Base-by-base conservation (phyloP, 2,329 filamentous ascomycete genomes). In the Tolypocladium nubicola region DNA sequence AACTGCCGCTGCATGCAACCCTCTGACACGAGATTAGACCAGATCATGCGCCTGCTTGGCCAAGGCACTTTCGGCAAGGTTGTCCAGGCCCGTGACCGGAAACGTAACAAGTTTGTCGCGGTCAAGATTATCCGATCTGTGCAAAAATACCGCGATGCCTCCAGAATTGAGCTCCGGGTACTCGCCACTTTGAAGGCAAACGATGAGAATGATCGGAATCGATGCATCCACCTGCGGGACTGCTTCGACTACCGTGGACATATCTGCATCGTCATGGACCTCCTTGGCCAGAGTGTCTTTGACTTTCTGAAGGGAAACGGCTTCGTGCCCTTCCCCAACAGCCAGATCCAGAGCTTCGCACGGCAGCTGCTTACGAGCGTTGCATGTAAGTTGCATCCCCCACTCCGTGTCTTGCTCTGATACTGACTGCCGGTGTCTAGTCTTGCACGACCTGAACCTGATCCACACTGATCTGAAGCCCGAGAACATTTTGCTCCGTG, bases 61-160 rank as follows among this genome's bases (percentile, higher is more conserved):
- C 94, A 99, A 74, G 94, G 94, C 61, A 99, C 94, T 0, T 99
- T 99, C 70, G 94, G 94, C 68, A 99, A 99, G 73, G 94, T 99
- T 19, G 94, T 99, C 21, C 88, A 97, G 72, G 94, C 94, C 55
- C 86, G 84, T 64, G 94, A 99, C 70, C 84, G 84, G 60, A 82
- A 83, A 65, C 86, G 85, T 61, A 87, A 87, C 64, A 90, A 92
- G 70, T 70, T 79, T 6, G 95, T 96, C 43, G 94, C 94, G 39
- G 90, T 99, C 73, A 99, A 99, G 73, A 96, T 99, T 71, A 97
- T 99, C 63, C 87, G 94, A 64, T 97, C 94, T 1, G 94, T 99
- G 14, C 94, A 96, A 68, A 99, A 99, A 71, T 99, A 99, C 69
- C 87, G 94, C 52, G 94, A 99, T 74, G 94, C 94, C 40, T 96